Base-by-base conservation (phyloP, 2,329 filamentous ascomycete species). In the Paramyrothecium sp. region DNA sequence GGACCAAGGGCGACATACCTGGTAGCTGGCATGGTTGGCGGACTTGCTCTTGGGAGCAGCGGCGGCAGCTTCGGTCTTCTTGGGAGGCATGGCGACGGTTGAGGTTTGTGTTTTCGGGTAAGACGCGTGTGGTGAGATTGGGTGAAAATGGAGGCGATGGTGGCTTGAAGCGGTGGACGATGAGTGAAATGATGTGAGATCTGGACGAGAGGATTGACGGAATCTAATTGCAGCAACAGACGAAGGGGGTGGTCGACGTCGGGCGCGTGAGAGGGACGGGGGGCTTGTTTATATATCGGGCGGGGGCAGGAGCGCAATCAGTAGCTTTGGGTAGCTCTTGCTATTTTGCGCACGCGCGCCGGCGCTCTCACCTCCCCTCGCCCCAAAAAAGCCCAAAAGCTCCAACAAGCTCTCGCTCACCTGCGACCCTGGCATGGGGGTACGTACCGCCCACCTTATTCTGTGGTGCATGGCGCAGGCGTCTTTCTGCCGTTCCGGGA, bases 271-370 rank as follows among this genome's bases (percentile, higher is more conserved):
- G 74, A 76, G 77, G 77, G 71, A 71, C 57, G 71, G 78, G 77
- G 73, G 72, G 74, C 81, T 79, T 53, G 16, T 83, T 86, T 85
- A 85, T 86, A 86, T 85, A 79, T 77, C 75, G 76, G 79, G 81
- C 80, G 77, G 78, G 76, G 75, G 75, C 72, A 77, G 75, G 73
- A 76, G 72, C 78, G 76, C 81, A 83, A 84, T 83, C 81, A 83
- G 79, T 83, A 81, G 65, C 61, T 68, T 62, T 61, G 62, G 60
- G 61, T 66, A 58, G 56, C 38, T 54, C 21, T 50, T 38, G 22
- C 26, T 47, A 50, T 21, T 21, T 50, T 21, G 20, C 20, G 30
- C 30, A 21, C 30, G 33, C 30, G 21, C 51, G 51, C 33, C 20
- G 17, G 26, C 19, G n/a, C 30, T 41, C 33, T 33, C 17, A 20